Evolutionary conservation across 805 yeast genomes (phyloP).

Genomic region (Myxozyma sirexii): DNA sequence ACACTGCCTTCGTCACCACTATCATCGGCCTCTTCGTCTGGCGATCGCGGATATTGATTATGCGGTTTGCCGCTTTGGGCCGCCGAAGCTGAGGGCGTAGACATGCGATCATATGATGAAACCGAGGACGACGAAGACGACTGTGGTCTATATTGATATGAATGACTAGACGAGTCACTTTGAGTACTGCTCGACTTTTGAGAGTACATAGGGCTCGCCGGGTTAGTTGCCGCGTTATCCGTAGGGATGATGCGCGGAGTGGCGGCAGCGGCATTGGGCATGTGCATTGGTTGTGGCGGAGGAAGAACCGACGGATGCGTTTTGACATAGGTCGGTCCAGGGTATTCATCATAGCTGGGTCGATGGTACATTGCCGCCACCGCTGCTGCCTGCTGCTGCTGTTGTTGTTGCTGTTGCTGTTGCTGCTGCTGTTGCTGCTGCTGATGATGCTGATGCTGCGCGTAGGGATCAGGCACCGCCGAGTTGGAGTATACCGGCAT

Average conservation of each 20-base stretch:
- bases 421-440: neutral
- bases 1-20: conserved; percentile 22
- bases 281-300: conserved; percentile 16
- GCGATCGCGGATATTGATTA: neutral
- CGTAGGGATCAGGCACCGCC: neutral
- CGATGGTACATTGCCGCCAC: neutral
- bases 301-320: neutral
- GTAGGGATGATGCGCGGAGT: conserved; percentile 4
- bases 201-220: neutral
- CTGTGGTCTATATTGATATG: neutral
- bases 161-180: neutral
- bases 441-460: conserved; percentile 1
- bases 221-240: neutral
- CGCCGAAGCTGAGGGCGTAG: neutral
- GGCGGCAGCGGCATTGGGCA: neutral
- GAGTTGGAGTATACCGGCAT: neutral
- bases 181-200: neutral
- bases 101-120: neutral
- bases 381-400: neutral
- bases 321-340: neutral
- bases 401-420: neutral
- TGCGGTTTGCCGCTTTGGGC: neutral
- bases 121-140: neutral
- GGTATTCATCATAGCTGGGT: conserved; percentile 2
- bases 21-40: conserved; percentile 9